phyloP scores from a whole-genome alignment of 2,329 filamentous ascomycete genomes.

The Magnaporthales sp. region DNA sequence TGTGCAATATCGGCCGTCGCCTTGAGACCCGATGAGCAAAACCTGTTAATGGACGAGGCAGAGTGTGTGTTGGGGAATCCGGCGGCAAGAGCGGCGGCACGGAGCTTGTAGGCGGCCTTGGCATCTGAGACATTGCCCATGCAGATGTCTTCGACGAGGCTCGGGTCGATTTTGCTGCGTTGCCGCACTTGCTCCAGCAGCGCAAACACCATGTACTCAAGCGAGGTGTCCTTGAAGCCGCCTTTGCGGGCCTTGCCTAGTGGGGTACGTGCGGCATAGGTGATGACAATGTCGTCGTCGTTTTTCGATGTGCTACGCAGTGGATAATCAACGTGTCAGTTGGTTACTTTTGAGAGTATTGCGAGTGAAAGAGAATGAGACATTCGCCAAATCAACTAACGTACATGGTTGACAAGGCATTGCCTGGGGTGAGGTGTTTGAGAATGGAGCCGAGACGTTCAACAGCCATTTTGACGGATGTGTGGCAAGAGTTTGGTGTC shows the following conservation, averaged over 20 bases:
- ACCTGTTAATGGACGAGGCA: constrained; percentile 80
- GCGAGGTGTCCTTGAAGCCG: constrained; percentile 85
- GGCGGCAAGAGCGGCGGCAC: constrained; percentile 37
- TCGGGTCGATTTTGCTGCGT: constrained; percentile 69
- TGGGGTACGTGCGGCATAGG: constrained; percentile 80
- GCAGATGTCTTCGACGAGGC: constrained; percentile 80
- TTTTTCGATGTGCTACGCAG: constrained; percentile 72
- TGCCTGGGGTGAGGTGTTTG: constrained; percentile 71
- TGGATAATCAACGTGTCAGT: background rate
- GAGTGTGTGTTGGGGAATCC: constrained; percentile 57
- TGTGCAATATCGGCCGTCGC: constrained; percentile 92
- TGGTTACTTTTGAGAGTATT: background rate
- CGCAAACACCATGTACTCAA: constrained; percentile 81
- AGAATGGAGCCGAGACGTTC: constrained; percentile 84
- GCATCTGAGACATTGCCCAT: constrained; percentile 83
- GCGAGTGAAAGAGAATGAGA: constrained; percentile 4
- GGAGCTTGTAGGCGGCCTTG: constrained; percentile 85
- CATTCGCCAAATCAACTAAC: constrained; percentile 19
- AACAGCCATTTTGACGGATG: constrained; percentile 54
- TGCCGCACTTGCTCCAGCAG: constrained; percentile 68
- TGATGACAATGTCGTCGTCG: constrained; percentile 94
- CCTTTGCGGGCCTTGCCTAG: constrained; percentile 85
- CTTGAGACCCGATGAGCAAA: constrained; percentile 95
- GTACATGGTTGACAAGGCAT: constrained; percentile 70
- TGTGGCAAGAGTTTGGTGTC: background rate